Conservation (phyloP, 2,329 filamentous ascomycete species). For the Colletotrichum liaoningense region DNA sequence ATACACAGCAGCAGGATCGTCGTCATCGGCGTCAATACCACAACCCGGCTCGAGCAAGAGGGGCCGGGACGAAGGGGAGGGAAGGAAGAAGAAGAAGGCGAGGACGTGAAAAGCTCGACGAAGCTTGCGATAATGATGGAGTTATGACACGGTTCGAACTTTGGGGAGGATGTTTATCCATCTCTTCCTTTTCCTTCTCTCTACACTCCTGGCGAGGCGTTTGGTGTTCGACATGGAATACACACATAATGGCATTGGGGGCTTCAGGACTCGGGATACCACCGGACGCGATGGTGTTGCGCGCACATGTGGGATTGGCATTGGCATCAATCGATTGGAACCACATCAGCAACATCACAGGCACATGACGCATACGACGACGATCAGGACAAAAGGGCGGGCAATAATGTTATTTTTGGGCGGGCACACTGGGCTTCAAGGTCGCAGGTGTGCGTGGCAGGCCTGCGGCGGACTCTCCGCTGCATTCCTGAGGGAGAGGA, state of each 20-base stretch:
- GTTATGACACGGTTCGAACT: background rate
- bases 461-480: background rate
- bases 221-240: background rate
- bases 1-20: background rate
- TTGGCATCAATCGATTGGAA: background rate
- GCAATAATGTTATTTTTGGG: background rate
- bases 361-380: slow-evolving; percentile 1
- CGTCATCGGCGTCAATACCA: background rate
- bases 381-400: background rate
- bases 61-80: slow-evolving; percentile 10
- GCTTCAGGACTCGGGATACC: background rate
- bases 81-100: slow-evolving; percentile 23
- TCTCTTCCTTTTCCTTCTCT: background rate
- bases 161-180: background rate
- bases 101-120: slow-evolving; percentile 11
- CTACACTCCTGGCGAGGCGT: slow-evolving; percentile 19
- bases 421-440: background rate
- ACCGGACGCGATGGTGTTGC: background rate
- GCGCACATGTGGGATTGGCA: slow-evolving; percentile 2
- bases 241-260: background rate
- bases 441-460: background rate
- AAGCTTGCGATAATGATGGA: background rate
- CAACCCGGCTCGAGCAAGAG: slow-evolving; percentile 7
- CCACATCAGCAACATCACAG: background rate
- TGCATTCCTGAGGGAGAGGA: background rate